A percentile compares a stretch with the other conserved stretches of the same genome.
These are phyloP conservation scores for Pseudodiploospora longispora DNA, from an alignment of 2,329 filamentous ascomycete species.

Conservation along the genomic window DNA sequence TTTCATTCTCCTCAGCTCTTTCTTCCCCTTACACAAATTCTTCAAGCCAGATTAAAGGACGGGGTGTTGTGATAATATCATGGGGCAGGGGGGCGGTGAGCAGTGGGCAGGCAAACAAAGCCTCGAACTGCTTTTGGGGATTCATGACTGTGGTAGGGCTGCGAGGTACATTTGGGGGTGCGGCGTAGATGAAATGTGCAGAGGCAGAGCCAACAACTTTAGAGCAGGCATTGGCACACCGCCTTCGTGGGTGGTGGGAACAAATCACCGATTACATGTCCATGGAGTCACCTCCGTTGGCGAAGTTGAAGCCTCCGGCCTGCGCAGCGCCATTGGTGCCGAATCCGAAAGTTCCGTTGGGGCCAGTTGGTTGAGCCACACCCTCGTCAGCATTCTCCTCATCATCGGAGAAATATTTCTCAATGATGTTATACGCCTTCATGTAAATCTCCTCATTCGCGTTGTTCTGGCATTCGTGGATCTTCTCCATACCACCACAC, in stretches of 20 bases:
- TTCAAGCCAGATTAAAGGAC: conserved; percentile 29
- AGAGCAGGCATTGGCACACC: conserved; percentile 2
- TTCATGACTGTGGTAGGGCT: conserved; percentile 4
- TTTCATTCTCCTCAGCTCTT: conserved; percentile 16
- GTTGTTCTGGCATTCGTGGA: conserved; percentile 99
- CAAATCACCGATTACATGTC: conserved; percentile 44
- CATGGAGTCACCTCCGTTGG: conserved; percentile 59
- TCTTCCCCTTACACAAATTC: conserved; percentile 25
- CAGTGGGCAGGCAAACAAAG: conserved; percentile 4
- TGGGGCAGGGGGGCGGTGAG: conserved; percentile 14
- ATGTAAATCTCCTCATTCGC: conserved; percentile 99
- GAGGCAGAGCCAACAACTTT: conserved; percentile 3
- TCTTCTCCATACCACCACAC: conserved; percentile 99
- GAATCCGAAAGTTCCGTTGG: conserved; percentile 73
- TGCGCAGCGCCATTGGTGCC: conserved; percentile 55
- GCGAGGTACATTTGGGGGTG: conserved; percentile 3
- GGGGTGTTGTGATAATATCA: conserved; percentile 24
- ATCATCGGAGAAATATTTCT: conserved; percentile 99
- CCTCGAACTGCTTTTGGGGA: conserved; percentile 4
- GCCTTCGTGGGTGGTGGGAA: background rate
- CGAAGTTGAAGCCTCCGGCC: conserved; percentile 89
- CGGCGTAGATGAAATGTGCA: conserved; percentile 3
- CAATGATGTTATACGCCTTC: conserved; percentile 99
- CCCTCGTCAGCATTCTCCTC: conserved; percentile 84
- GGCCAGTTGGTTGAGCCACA: conserved; percentile 61